Evolutionary conservation across 2,329 filamentous ascomycete genomes (phyloP).

Genomic region (Claviceps arundinis): DNA sequence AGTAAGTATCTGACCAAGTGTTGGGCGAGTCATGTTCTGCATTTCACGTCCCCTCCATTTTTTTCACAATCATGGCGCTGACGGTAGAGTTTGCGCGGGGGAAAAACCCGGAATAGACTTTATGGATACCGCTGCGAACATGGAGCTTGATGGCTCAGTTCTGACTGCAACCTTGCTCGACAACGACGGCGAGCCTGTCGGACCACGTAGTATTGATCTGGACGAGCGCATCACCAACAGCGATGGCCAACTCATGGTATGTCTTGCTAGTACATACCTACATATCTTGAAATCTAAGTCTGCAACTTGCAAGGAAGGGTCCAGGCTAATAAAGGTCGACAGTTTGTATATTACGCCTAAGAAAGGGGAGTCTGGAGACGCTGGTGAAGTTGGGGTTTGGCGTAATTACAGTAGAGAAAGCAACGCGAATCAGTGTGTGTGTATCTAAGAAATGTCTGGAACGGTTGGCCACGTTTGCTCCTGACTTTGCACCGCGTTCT

Average conservation of each 20-base stretch:
- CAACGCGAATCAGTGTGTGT: no score
- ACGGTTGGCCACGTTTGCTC: no score
- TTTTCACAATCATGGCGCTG: background rate
- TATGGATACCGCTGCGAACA: background rate
- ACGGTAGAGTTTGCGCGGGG: background rate
- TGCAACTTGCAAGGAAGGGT: background rate
- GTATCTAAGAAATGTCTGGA: no score
- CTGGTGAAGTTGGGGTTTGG: no score
- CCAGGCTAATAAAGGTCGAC: background rate
- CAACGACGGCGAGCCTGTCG: constrained; percentile 1
- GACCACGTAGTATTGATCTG: constrained; percentile 7
- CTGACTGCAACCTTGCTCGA: constrained; percentile 3
- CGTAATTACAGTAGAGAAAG: no score
- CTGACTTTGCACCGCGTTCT: no score
- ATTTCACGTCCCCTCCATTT: background rate
- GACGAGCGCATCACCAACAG: constrained; percentile 7
- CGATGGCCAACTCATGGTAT: constrained; percentile 6
- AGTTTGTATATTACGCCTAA: background rate
- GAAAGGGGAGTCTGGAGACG: background rate
- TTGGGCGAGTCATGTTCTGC: background rate
- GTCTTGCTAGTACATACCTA: background rate
- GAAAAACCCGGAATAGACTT: background rate
- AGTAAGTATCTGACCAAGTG: constrained; percentile 3
- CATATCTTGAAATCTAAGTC: no score
- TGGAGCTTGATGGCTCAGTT: background rate